Conservation (phyloP, 129 eudicot genomes). For the Cynara cardunculus region DNA sequence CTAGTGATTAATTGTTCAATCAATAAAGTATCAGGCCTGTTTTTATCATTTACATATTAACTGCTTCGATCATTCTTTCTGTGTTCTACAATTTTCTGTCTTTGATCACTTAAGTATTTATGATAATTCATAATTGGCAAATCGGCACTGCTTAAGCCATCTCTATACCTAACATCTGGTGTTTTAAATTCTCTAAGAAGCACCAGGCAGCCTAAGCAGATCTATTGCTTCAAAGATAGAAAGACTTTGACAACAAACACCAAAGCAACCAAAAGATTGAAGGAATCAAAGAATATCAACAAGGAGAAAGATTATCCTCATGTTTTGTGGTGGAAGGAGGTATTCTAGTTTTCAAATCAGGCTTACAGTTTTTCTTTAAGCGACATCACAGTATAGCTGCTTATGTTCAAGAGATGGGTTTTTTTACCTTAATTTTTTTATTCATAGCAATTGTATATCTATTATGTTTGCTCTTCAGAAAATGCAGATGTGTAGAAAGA, state of each 20-base stretch:
- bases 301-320: constrained; percentile 61
- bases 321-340: constrained; percentile 97
- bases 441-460: not conserved
- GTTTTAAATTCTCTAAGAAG: constrained; percentile 17
- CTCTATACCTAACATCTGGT: not conserved
- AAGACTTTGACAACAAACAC: constrained; percentile 35
- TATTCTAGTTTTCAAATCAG: constrained; percentile 20
- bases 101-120: not conserved
- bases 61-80: not conserved
- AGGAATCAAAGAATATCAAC: constrained; percentile 26
- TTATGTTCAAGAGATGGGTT: not conserved
- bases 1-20: not conserved
- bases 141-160: not conserved
- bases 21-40: not conserved
- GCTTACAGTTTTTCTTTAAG: constrained; percentile 1
- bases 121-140: not conserved
- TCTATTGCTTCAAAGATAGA: constrained; percentile 47
- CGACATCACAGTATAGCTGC: not conserved
- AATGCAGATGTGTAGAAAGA: constrained; percentile 65
- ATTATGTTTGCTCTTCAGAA: constrained; percentile 44
- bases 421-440: not conserved
- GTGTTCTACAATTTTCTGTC: not conserved
- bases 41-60: not conserved
- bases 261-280: constrained; percentile 43
- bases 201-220: constrained; percentile 23